Evolutionary conservation across 2,329 filamentous ascomycete genomes (phyloP), one percentile per base, ranked within the genome.

Genomic region (Aspergillus pseudonomiae): DNA sequence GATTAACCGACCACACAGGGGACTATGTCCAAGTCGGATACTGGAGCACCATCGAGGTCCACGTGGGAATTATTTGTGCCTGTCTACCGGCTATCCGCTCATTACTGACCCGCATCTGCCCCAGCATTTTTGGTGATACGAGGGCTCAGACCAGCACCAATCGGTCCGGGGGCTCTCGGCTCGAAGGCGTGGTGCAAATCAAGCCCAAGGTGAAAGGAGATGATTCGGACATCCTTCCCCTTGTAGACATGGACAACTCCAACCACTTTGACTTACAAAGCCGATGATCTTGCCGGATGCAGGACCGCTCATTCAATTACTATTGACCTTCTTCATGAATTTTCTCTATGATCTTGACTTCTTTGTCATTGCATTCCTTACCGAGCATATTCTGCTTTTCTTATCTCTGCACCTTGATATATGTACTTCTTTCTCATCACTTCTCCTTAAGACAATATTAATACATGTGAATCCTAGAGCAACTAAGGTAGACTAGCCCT

Each of bases 91-190:
- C 73, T 1, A 69, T 81, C 19, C 76, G 78, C 39, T 72, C 77
- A 1, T 70, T 81, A 3, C 70, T 81, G 32, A 73, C 77, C n/a
- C 75, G 72, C 19, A 39, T 76, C 12, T 77, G 76, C 52, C 79
- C 79, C 30, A 68, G 65, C n/a, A 43, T 76, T 1, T 73, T 80
- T 59, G 78, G 76, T 10, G 74, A 75, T 16, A 78, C 74, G 28
- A 53, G 30, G 48, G 28, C 12, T 30, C 26, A 30, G 28, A 53
- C 48, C 16, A 21, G 48, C 7, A 32, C 48, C 28, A 53, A 14
- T 12, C 28, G 48, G 16, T 53, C 19, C 16, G 48, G 48, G 7
- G 48, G 14, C 19, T 48, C n/a, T 48, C 45, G 45, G 24, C 21
- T 48, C 11, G 19, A 32, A 30, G 28, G 21, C 28, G 48, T n/a